Percentiles rank a stretch among this genome's conserved stretches.
These are phyloP conservation scores for Fusarium hostae DNA, from an alignment of 2,329 filamentous ascomycete genomes.

Conservation along the genomic window DNA sequence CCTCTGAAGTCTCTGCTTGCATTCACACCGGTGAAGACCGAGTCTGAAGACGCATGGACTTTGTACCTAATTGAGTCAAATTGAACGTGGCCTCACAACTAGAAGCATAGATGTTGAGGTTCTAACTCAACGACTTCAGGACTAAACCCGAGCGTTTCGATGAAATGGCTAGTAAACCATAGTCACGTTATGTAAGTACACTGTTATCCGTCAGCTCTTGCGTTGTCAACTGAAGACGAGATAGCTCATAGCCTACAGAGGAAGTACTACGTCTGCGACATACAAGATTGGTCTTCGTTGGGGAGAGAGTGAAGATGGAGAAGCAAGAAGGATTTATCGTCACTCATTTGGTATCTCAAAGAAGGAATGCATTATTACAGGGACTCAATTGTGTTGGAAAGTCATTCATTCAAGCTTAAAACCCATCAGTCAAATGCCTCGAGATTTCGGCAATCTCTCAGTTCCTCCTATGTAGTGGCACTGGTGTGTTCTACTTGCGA, in stretches of 20 bases:
- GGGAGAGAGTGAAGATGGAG: background rate
- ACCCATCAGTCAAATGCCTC: background rate
- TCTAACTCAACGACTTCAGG: background rate
- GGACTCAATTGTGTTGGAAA: too few relatives aligned
- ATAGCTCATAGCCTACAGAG: rapidly evolving
- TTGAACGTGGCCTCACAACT: background rate
- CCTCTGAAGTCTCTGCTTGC: rapidly evolving
- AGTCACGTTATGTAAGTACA: background rate
- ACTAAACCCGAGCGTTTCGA: rapidly evolving
- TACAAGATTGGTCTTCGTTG: too few relatives aligned
- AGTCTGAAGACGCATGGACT: background rate
- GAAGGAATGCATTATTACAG: background rate
- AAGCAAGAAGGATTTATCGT: background rate
- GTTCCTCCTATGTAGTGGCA: rapidly evolving
- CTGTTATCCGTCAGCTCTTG: too few relatives aligned
- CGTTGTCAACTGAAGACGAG: too few relatives aligned
- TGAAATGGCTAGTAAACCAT: rapidly evolving
- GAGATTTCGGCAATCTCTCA: background rate
- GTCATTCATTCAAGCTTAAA: background rate
- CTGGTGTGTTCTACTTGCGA: background rate
- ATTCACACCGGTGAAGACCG: background rate
- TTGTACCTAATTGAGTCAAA: background rate
- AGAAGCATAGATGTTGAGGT: rapidly evolving
- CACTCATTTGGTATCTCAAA: background rate
- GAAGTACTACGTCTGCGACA: background rate